Evolutionary conservation across 495 filamentous ascomycete species (phyloP).

Genomic region (Lasiosphaeria miniovina): DNA sequence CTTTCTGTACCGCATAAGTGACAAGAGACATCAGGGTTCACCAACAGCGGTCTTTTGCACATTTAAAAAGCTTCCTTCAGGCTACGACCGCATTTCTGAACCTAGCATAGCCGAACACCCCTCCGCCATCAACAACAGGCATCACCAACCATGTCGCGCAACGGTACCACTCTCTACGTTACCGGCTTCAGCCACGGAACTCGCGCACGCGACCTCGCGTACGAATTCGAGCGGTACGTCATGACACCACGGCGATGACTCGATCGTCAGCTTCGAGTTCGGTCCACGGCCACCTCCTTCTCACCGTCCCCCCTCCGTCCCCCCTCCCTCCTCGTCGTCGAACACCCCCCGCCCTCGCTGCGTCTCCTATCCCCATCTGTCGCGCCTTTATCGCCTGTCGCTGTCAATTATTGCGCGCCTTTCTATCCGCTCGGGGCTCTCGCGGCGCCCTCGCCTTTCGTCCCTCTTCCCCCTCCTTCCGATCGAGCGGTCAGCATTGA

Average conservation of each 20-base stretch:
- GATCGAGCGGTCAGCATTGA: conserved; percentile 58
- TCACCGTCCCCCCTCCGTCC: conserved; percentile 34
- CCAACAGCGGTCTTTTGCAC: not conserved
- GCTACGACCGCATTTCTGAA: conserved; percentile 7
- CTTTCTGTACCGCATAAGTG: no score
- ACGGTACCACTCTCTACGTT: conserved; percentile 93
- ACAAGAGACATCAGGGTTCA: not conserved
- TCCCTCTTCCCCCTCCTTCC: conserved; percentile 36
- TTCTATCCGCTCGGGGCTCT: conserved; percentile 25
- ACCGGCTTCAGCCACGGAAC: conserved; percentile 97
- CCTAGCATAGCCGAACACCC: not conserved
- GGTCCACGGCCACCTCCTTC: conserved; percentile 34
- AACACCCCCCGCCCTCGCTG: conserved; percentile 35
- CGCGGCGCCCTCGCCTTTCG: conserved; percentile 20
- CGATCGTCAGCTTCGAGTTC: conserved; percentile 44
- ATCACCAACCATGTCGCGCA: conserved; percentile 73
- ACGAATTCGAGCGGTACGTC: conserved; percentile 96
- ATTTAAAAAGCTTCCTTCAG: conserved; percentile 16
- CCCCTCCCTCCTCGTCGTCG: conserved; percentile 44
- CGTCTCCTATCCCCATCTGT: conserved; percentile 37
- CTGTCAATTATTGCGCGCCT: conserved; percentile 16
- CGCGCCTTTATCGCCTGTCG: conserved; percentile 37
- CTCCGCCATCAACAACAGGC: not conserved
- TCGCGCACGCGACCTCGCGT: conserved; percentile 98
- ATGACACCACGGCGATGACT: conserved; percentile 39